Evolutionary conservation across 768 basidiomycete genomes (phyloP), one percentile per base, ranked within the genome.

Genomic region (Gautieria morchelliformis): DNA sequence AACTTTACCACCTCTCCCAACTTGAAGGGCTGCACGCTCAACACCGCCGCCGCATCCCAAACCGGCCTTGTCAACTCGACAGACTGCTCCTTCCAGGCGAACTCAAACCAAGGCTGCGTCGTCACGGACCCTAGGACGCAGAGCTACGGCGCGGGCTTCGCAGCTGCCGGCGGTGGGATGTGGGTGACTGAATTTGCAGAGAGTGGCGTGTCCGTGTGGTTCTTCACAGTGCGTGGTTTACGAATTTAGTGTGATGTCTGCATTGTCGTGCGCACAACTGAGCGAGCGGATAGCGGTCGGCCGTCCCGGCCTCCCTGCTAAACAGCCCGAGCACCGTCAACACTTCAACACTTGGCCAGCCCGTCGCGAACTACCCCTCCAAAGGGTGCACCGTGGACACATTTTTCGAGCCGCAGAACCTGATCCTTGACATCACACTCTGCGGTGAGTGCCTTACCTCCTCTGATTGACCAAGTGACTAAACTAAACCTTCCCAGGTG

Each of bases 351-450:
- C 71, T 87, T 3, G 88, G 89, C 11, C 74, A 71, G n/a, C 87
- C 89, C 0, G 75, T 80, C 2, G 86, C 78, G 1, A 84, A 85
- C 62, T 90, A 83, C 78, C 79, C 83, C 4, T 69, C 77, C 1
- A 71, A 73, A 15, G 74, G 74, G 22, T 90, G 89, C 68, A 65
- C 70, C 40, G 72, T 81, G 35, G 69, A 72, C 52, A 62, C 70
- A 19, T 85, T 75, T 68, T 85, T 87, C 66, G 70, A 75, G 52
- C 72, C 81, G 0, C 86, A 89, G 63, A 74, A 79, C 58, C 74
- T 89, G 44, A 82, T 87, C 17, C 80, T 89, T 56, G 83, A 86
- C 64, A 89, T 89, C 59, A 86, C 87, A 1, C 75, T 85, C 6
- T 86, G 85, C 53, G 84, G 83, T 65, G 48, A 44, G 42, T 44